Percentiles rank a stretch among this genome's conserved stretches.
These are phyloP conservation scores for Parastagonospora avenae DNA, from an alignment of 2,329 filamentous ascomycete genomes.

Conservation along the genomic window DNA sequence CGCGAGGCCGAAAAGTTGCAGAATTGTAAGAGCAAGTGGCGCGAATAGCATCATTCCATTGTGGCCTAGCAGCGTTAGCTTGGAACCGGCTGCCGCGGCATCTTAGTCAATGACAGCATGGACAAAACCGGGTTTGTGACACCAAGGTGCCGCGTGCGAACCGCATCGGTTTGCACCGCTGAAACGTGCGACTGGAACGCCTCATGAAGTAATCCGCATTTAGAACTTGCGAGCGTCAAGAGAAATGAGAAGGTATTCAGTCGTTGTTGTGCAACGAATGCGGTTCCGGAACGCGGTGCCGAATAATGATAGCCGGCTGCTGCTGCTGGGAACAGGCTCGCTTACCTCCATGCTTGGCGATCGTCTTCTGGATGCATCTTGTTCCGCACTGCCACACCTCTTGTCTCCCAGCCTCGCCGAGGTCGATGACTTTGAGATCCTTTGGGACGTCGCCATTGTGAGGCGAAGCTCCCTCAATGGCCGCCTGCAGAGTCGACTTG, in stretches of 20 bases:
- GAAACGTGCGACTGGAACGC: background rate
- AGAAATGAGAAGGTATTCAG: background rate
- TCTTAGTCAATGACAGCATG: slow-evolving; percentile 13
- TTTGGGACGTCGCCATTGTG: slow-evolving; percentile 17
- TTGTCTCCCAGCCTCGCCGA: slow-evolving; percentile 42
- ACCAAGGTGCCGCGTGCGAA: slow-evolving; percentile 1
- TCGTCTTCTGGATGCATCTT: slow-evolving; percentile 38
- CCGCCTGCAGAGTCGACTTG: slow-evolving; percentile 32
- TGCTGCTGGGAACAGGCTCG: background rate
- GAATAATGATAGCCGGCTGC: background rate
- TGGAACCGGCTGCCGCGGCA: slow-evolving; percentile 9
- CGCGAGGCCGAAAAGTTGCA: slow-evolving; percentile 32
- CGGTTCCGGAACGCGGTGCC: background rate
- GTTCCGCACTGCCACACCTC: slow-evolving; percentile 34
- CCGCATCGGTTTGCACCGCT: background rate
- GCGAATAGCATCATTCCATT: slow-evolving; percentile 41
- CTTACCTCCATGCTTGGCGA: slow-evolving; percentile 46
- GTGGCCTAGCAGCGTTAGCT: slow-evolving; percentile 30
- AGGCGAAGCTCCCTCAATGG: slow-evolving; percentile 15
- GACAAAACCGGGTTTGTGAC: background rate
- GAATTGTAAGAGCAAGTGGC: slow-evolving; percentile 33
- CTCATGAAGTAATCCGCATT: no score
- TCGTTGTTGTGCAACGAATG: background rate
- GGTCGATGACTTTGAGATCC: slow-evolving; percentile 27
- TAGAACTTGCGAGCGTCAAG: background rate